A percentile compares a stretch with the other conserved stretches of the same genome.
Conservation (phyloP, 2,329 filamentous ascomycete genomes). For the Pseudogymnoascus sp. region DNA sequence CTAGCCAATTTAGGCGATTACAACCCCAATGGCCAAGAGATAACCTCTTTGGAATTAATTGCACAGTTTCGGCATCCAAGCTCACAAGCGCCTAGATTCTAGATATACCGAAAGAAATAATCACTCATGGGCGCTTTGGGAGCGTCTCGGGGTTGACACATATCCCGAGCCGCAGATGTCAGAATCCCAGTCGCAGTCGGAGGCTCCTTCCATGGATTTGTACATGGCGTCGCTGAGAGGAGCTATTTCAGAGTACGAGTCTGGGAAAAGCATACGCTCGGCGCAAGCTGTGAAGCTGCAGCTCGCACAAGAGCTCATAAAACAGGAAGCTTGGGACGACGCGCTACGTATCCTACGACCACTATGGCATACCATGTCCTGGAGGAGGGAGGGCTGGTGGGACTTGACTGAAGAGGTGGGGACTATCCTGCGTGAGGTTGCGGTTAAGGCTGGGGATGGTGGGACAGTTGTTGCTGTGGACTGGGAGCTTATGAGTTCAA, state of each 20-base stretch:
- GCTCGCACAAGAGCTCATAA: conserved; percentile 46
- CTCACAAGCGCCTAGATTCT: conserved; percentile 2
- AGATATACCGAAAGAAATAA: conserved; percentile 2
- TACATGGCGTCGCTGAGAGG: not conserved
- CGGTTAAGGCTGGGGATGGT: conserved; percentile 41
- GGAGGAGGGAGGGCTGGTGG: conserved; percentile 51
- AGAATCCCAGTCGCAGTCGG: not conserved
- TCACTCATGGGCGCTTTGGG: conserved; percentile 2
- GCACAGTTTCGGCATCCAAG: not conserved
- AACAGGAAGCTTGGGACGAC: conserved; percentile 42
- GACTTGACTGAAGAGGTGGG: conserved; percentile 50
- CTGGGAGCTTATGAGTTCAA: conserved; percentile 54
- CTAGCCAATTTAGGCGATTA: conserved; percentile 7
- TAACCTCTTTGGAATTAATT: conserved; percentile 3
- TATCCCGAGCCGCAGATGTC: conserved; percentile 3
- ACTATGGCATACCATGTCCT: conserved; percentile 49
- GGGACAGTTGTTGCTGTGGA: conserved; percentile 53
- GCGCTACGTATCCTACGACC: conserved; percentile 46
- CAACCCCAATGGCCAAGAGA: conserved; percentile 6
- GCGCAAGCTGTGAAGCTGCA: conserved; percentile 32
- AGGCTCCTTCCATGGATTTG: conserved; percentile 5
- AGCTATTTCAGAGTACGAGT: conserved; percentile 3
- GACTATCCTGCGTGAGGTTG: conserved; percentile 52
- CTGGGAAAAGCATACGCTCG: not conserved
- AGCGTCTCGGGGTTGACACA: conserved; percentile 1